Base-by-base conservation (phyloP, 2,329 filamentous ascomycete species). In the Fusarium beomiforme region DNA sequence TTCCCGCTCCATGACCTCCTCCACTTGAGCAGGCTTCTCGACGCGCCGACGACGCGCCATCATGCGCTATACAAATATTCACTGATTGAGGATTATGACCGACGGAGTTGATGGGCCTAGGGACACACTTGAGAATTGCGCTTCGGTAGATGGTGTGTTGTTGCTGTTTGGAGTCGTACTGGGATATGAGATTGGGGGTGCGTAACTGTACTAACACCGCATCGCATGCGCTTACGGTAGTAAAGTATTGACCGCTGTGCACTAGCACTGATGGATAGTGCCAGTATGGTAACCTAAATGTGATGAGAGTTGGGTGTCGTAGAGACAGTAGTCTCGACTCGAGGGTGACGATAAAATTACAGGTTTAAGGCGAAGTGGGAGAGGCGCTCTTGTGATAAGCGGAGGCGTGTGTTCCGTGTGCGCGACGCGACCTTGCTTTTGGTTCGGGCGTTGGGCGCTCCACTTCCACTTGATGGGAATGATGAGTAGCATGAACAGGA, bases 1-100 rank as follows among this genome's bases (percentile, higher is more conserved):
- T 17, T 73, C 72, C 46, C 76, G 76, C 64, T 78, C 76, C 63
- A 72, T 62, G 19, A 74, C 71, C 44, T 78, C 76, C 64, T 77
- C 78, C 56, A 76, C 74, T 59, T 75, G 70, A 26, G 66, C 73
- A 46, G 75, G 74, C 72, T 79, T 78, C 73, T 78, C 74, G 58
- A 74, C 77, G 70, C 78, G 79, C 67, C 80, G 78, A 74, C 79
- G 79, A 75, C 79, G 79, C 77, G 79, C 75, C 80, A 81, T 81
- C 73, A 64, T 77, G 76, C 70, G 74, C 71, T 71, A 61, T 64
- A 62, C 44, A 50, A 44, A 39, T 53, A 37, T 37, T 37, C 62
- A 53, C 56, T 16, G 39, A 23, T 59, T 31, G 42, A 49, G 24
- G 59, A 39, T 12, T 29, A 54, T 21, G 21, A 37, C 34, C 46